Conservation (phyloP, 805 yeast species). For the Metschnikowia bowlesiae region DNA sequence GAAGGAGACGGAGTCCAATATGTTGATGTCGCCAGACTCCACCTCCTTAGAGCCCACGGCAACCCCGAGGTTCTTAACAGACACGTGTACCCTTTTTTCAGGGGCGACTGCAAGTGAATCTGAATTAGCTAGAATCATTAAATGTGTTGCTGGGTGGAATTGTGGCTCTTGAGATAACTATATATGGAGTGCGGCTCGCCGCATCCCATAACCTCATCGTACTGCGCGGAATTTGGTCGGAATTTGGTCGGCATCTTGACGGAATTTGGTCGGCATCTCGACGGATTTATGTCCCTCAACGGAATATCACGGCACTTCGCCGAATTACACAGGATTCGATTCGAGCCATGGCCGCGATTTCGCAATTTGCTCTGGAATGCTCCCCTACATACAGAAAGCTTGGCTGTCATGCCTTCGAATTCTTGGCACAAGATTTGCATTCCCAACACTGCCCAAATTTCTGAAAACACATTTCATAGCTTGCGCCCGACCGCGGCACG, state of each 20-base stretch:
- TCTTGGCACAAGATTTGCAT: too few relatives aligned
- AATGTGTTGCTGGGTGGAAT: background rate
- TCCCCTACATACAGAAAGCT: too few relatives aligned
- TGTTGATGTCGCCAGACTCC: constrained; percentile 12
- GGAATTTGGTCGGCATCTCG: background rate
- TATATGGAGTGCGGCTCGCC: background rate
- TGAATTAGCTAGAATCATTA: constrained; percentile 1
- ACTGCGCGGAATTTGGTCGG: background rate
- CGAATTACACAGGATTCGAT: too few relatives aligned
- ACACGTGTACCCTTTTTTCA: constrained; percentile 12
- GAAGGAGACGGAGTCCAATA: constrained; percentile 48
- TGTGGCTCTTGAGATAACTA: background rate
- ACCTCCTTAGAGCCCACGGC: constrained; percentile 10
- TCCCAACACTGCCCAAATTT: too few relatives aligned
- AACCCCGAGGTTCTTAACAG: constrained; percentile 11
- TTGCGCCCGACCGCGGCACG: too few relatives aligned
- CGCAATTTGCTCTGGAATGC: too few relatives aligned
- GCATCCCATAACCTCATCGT: background rate
- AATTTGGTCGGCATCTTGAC: background rate
- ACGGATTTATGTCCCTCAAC: background rate
- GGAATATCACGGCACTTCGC: too few relatives aligned
- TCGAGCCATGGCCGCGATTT: too few relatives aligned
- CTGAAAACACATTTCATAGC: too few relatives aligned
- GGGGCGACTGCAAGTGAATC: constrained; percentile 11
- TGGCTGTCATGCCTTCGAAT: too few relatives aligned